These are phyloP conservation scores for Lepidium africanum DNA, from an alignment of 345 rosid genomes.

Conservation along the genomic window DNA sequence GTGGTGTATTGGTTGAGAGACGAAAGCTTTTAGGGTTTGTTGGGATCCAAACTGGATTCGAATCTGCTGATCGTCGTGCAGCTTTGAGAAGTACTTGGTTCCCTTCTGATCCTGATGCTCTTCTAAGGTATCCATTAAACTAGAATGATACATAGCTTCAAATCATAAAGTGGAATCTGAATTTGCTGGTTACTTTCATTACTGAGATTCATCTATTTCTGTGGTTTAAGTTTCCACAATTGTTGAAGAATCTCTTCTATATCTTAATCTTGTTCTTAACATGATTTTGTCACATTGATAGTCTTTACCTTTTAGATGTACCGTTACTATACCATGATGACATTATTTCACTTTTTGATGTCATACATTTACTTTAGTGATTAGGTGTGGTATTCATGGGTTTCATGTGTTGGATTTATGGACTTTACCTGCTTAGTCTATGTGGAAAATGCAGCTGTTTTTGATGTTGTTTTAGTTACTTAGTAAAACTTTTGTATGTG, in stretches of 20 bases:
- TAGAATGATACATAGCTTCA: background rate
- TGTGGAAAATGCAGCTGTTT: background rate
- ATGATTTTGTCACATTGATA: too few species aligned
- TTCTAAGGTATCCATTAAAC: slow-evolving; percentile 41
- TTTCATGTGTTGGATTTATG: background rate
- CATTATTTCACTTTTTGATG: background rate
- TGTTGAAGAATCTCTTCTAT: background rate
- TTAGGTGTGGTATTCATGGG: background rate
- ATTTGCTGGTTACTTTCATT: background rate
- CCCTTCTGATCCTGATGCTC: slow-evolving; percentile 65
- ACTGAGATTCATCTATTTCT: background rate
- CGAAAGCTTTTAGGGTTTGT: slow-evolving; percentile 68
- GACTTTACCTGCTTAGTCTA: background rate
- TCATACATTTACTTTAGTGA: too few species aligned
- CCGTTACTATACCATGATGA: too few species aligned
- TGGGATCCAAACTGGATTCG: slow-evolving; percentile 74
- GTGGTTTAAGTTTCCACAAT: background rate
- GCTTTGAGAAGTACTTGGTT: slow-evolving; percentile 68
- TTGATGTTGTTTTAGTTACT: background rate
- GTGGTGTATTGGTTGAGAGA: slow-evolving; percentile 37
- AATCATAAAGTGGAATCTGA: background rate
- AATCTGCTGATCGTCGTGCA: slow-evolving; percentile 44
- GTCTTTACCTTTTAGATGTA: too few species aligned
- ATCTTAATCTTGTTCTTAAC: background rate
- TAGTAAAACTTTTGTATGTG: background rate